A percentile compares a stretch with the other conserved stretches of the same genome.
These are phyloP conservation scores for Penicillium cosmopolitanum DNA, from an alignment of 495 filamentous ascomycete genomes.

Conservation along the genomic window DNA sequence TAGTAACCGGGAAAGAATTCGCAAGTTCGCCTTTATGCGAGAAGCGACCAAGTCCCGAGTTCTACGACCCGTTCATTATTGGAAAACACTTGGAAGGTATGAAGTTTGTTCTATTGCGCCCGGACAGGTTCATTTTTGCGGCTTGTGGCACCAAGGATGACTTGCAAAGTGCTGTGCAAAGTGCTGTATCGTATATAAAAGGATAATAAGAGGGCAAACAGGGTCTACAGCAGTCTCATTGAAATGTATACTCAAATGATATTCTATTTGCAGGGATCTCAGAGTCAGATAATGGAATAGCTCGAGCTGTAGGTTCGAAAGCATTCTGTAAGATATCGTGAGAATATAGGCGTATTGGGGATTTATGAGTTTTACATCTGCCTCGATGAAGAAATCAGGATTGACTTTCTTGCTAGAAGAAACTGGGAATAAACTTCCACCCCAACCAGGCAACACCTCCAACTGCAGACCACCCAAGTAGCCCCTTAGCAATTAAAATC, in stretches of 20 bases:
- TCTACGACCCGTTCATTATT: constrained; percentile 25
- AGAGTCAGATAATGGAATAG: no score
- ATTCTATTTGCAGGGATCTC: neutral
- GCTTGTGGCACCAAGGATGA: constrained; percentile 22
- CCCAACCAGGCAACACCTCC: constrained; percentile 14
- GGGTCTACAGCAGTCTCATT: neutral
- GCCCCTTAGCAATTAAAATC: constrained; percentile 15
- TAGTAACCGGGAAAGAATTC: constrained; percentile 31
- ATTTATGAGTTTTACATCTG: neutral
- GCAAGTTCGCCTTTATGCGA: constrained; percentile 24
- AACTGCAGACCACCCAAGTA: constrained; percentile 13
- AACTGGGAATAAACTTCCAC: constrained; percentile 5
- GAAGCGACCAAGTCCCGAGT: constrained; percentile 22
- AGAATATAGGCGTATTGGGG: no score
- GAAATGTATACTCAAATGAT: neutral
- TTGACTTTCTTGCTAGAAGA: neutral
- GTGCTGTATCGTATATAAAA: neutral
- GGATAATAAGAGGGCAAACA: neutral
- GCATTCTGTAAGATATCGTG: no score
- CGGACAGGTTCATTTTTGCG: constrained; percentile 33
- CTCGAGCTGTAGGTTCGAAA: no score
- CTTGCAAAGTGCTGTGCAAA: constrained; percentile 2
- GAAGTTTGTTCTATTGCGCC: constrained; percentile 27
- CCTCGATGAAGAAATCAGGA: neutral
- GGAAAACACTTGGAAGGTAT: constrained; percentile 17